A percentile compares a stretch with the other conserved stretches of the same genome.
Evolutionary conservation across 2,329 filamentous ascomycete species (phyloP).

Genomic region (Macroventuria anomochaeta): DNA sequence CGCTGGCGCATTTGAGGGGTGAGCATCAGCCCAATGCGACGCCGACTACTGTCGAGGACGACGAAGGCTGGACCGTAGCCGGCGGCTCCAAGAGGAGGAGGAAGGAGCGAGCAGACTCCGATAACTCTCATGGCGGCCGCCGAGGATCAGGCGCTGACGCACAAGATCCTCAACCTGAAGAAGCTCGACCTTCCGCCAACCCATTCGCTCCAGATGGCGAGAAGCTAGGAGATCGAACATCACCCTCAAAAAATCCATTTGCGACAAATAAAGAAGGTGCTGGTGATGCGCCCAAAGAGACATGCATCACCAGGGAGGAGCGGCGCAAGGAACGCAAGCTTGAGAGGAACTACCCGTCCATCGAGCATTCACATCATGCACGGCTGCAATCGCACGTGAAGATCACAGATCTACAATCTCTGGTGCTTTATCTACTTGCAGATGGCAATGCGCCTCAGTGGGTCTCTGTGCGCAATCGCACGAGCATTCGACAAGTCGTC

Average conservation of each 20-base stretch:
- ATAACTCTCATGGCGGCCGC: conserved; percentile 7
- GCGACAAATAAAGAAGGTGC: conserved; percentile 16
- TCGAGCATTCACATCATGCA: conserved; percentile 61
- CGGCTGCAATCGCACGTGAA: conserved; percentile 62
- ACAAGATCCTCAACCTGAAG: background rate
- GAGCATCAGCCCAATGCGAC: conserved; percentile 22
- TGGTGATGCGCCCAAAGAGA: conserved; percentile 6
- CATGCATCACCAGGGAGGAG: conserved; percentile 25
- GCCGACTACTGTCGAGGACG: conserved; percentile 20
- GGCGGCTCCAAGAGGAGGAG: conserved; percentile 34
- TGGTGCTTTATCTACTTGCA: conserved; percentile 66
- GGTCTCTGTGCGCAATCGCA: conserved; percentile 65
- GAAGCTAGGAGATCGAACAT: conserved; percentile 11
- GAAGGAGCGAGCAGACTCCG: conserved; percentile 23
- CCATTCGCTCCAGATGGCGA: conserved; percentile 26
- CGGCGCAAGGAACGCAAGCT: conserved; percentile 42
- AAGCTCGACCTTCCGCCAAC: conserved; percentile 14
- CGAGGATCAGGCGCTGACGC: conserved; percentile 7
- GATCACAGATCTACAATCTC: conserved; percentile 63
- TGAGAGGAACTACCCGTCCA: conserved; percentile 46
- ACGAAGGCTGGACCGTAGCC: conserved; percentile 41
- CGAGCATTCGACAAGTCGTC: conserved; percentile 74
- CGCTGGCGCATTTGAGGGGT: conserved; percentile 36
- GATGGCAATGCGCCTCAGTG: conserved; percentile 67
- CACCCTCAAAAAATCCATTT: conserved; percentile 29